Evolutionary conservation across 2,329 filamentous ascomycete species (phyloP), one percentile per base, ranked within the genome.

Genomic region (Parascedosporium putredinis): DNA sequence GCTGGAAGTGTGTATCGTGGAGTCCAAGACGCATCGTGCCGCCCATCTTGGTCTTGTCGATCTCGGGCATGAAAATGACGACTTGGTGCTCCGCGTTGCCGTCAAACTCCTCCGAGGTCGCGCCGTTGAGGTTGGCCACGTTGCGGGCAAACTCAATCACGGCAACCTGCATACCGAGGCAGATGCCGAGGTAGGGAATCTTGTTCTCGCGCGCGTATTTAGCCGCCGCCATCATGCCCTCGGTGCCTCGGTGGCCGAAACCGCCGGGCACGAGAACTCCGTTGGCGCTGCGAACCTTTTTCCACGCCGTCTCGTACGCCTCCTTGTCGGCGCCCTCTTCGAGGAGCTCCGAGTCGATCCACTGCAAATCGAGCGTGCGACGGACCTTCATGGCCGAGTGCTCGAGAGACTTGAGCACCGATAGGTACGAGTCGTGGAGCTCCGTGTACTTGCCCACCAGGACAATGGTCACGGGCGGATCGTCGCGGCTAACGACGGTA

Each of bases 61-160:
- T 78, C 59, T 96, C 91, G 2, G 91, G 91, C 93, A 97, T 98
- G 69, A 86, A 91, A 57, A 97, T 78, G 56, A 98, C 81, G 24
- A 87, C 78, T 23, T 78, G 80, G 60, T 89, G 73, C 45, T 80
- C 70, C n/a, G 81, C 76, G 3, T 70, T 61, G 22, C 73, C 63
- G 43, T 71, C 57, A 27, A 81, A 71, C 59, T 83, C 79, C 56
- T 80, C 78, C 7, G 73, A 77, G 3, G 69, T 73, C 24, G 77
- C 78, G 8, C 69, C 62, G 29, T 69, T 58, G 54, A 89, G 74
- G 24, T 78, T 78, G 66, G 81, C 86, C 1, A 91, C 71, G 56
- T 88, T 82, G 38, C 89, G 81, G 2, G 89, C 88, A 58, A 81
- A 88, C 66, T 97, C 90, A 57, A 96, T 85, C 44, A 95, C 88